phyloP scores from a whole-genome alignment of 2,329 filamentous ascomycete species.

The Neonectria magnoliae region DNA sequence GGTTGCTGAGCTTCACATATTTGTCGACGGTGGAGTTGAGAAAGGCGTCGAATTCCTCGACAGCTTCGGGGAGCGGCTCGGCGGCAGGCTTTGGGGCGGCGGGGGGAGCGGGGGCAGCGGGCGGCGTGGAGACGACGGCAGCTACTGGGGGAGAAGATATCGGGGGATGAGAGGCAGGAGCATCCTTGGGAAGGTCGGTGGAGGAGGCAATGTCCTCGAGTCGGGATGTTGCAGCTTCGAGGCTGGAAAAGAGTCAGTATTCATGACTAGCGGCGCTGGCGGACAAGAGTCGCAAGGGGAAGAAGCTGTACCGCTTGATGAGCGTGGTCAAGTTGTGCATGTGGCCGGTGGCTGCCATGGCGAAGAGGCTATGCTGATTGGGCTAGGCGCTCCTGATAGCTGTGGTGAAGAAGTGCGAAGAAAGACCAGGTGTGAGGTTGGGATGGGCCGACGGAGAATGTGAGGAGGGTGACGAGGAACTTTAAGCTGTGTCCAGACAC shows the following conservation, averaged over 20 bases:
- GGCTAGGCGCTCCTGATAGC: not conserved
- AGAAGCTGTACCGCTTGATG: conserved; percentile 84
- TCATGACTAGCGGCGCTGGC: not conserved
- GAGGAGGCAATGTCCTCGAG: conserved; percentile 95
- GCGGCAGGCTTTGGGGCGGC: conserved; percentile 51
- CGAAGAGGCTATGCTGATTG: conserved; percentile 25
- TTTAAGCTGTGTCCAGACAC: conserved; percentile 22
- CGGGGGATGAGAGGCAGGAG: conserved; percentile 55
- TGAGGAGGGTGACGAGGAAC: conserved; percentile 1
- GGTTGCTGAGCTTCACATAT: conserved; percentile 81
- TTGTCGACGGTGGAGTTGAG: conserved; percentile 78
- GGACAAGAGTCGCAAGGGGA: not conserved
- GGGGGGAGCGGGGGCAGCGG: conserved; percentile 40
- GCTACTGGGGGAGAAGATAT: conserved; percentile 45
- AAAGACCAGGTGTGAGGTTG: not conserved
- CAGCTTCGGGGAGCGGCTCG: conserved; percentile 75
- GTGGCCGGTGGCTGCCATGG: conserved; percentile 79
- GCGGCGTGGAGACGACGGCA: conserved; percentile 48
- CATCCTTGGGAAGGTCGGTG: conserved; percentile 66
- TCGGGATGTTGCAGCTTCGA: conserved; percentile 95
- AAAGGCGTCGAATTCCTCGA: conserved; percentile 88
- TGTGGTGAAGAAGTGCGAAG: not conserved
- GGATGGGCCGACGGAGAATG: conserved; percentile 1
- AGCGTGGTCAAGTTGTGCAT: conserved; percentile 98
- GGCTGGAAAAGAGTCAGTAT: conserved; percentile 71